phyloP scores from a whole-genome alignment of 768 basidiomycete species.

The Xanthoconium stramineum region DNA sequence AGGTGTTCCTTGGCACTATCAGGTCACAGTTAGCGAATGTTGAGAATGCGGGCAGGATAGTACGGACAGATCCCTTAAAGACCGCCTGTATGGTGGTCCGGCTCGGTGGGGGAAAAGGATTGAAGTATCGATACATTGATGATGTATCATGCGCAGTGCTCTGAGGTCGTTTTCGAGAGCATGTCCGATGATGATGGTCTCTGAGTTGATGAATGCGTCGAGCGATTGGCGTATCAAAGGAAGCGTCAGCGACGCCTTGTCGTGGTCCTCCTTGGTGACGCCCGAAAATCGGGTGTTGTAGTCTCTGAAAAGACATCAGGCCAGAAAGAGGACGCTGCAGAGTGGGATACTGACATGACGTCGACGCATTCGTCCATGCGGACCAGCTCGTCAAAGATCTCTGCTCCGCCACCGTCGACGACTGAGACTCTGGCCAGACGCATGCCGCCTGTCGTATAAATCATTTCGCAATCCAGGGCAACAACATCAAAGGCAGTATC shows the following conservation, averaged over 20 bases:
- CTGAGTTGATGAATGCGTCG: conserved; percentile 64
- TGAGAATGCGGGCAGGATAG: not conserved
- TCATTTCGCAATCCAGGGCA: conserved; percentile 95
- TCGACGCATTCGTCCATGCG: conserved; percentile 78
- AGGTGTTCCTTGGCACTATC: conserved; percentile 79
- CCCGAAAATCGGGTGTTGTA: conserved; percentile 92
- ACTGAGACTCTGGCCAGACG: conserved; percentile 88
- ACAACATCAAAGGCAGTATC: conserved; percentile 66
- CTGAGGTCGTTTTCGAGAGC: conserved; percentile 93
- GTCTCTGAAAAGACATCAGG: conserved; percentile 51
- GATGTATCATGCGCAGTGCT: conserved; percentile 84
- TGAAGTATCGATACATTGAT: conserved; percentile 82
- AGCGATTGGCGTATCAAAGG: conserved; percentile 63
- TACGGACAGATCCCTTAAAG: conserved; percentile 78
- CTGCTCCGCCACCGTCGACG: conserved; percentile 69
- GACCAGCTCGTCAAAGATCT: conserved; percentile 81
- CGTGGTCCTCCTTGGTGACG: conserved; percentile 55
- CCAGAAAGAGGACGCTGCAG: not conserved
- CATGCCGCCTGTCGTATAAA: conserved; percentile 92
- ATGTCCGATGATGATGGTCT: conserved; percentile 88
- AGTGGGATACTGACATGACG: conserved; percentile 54
- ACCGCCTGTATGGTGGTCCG: conserved; percentile 73
- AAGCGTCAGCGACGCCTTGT: conserved; percentile 66
- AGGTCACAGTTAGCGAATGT: conserved; percentile 7
- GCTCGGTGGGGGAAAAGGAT: conserved; percentile 82